Base-by-base conservation (phyloP, 768 basidiomycete genomes). In the Mycena leptocephala region DNA sequence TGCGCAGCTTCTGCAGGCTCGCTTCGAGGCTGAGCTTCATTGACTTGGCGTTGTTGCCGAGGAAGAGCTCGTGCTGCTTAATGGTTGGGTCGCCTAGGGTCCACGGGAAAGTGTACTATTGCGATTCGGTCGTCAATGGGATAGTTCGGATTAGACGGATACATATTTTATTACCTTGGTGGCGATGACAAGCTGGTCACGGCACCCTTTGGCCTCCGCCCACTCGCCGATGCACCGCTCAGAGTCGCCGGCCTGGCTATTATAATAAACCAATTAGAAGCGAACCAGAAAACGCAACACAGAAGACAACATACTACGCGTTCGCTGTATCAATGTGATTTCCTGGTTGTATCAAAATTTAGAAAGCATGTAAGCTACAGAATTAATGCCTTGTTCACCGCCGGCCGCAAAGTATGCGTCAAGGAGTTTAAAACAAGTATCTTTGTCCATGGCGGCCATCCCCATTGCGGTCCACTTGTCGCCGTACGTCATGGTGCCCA, bases 191-290 rank as follows among this genome's bases (percentile, higher is more conserved):
- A 87, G 79, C 46, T 84, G 83, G 72, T 87, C 83, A 22, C 86
- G 79, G 63, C 88, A 87, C 0, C 85, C 85, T n/a, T 88, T 81
- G 33, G 80, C 72, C 72, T 89, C 85, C 64, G 87, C 87, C 90
- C 90, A 91, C 79, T 91, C 90, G 10, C 90, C 90, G 51, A 91
- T 85, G 77, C 88, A 88, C 63, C 41, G 41, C 9, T 76, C 58
- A 11, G 39, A 63, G 37, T 11, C 41, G 7, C 28, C 62, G 37
- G 39, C 62, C 20, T 43, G 41, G 20, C 41, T 43, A 11, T 43
- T 43, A 13, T 14, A 43, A 43, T 13, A 13, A 43, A 43, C 2
- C 20, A 43, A 4, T 3, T 5, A 43, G 2, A 20, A 10, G 10
- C 41, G n/a, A 43, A 13, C 10, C 41, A 11, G 41, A 43, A 43